Conservation (phyloP, 176 grass and related monocot species). For the Carex pumila region DNA sequence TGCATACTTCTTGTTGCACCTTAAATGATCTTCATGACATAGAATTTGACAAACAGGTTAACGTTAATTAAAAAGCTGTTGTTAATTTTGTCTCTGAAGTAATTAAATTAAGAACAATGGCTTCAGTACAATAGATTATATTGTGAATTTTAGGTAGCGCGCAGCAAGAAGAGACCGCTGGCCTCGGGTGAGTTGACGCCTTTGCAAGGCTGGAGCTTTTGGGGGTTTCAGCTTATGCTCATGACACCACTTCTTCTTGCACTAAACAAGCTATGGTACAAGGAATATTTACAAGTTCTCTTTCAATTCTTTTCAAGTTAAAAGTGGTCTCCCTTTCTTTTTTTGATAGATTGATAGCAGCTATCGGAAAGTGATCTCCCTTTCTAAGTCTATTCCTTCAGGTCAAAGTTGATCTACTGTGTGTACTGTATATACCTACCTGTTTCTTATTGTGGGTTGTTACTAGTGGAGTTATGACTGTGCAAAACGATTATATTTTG, state of each 20-base stretch:
- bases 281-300: background rate
- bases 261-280: background rate
- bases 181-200: background rate
- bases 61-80: background rate
- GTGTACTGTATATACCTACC: background rate
- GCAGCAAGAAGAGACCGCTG: background rate
- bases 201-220: background rate
- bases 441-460: background rate
- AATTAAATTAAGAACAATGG: background rate
- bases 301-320: background rate
- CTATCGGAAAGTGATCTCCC: background rate
- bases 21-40: conserved; percentile 4
- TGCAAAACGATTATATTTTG: too few species aligned
- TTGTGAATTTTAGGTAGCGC: background rate
- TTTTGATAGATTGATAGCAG: too few species aligned
- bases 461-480: background rate
- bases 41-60: conserved; percentile 13
- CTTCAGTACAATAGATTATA: background rate
- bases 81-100: background rate
- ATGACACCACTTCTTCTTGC: background rate
- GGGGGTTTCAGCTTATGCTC: background rate
- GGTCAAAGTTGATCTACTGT: background rate
- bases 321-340: background rate
- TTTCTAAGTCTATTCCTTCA: background rate
- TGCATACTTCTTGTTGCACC: background rate